Evolutionary conservation across 2,329 filamentous ascomycete species (phyloP).

Genomic region (Aspergillus pseudonomiae): DNA sequence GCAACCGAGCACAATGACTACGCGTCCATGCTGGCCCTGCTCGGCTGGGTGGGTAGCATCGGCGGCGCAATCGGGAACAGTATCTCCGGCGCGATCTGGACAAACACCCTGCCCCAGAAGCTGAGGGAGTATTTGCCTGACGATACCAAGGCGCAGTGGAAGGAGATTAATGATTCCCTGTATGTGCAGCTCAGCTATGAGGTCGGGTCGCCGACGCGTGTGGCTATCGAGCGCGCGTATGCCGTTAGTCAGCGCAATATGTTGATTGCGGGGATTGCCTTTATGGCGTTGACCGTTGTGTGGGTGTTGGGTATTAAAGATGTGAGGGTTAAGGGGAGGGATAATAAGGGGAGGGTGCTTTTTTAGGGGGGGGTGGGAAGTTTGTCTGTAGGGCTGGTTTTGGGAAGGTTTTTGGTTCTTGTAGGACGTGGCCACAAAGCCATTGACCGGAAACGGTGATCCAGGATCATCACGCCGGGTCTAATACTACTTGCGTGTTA

Average conservation of each 20-base stretch:
- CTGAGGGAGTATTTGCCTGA: constrained; percentile 42
- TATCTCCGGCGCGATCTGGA: constrained; percentile 38
- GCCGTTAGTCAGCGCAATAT: constrained; percentile 46
- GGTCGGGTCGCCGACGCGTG: constrained; percentile 39
- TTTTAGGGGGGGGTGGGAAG: not conserved
- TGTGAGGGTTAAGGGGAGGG: constrained; percentile 1
- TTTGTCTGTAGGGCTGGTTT: too few species aligned
- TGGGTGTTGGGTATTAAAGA: constrained; percentile 13
- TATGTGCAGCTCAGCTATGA: constrained; percentile 32
- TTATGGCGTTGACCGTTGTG: constrained; percentile 14
- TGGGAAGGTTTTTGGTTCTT: too few species aligned
- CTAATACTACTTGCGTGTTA: too few species aligned
- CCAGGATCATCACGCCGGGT: too few species aligned
- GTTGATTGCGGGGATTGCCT: constrained; percentile 34
- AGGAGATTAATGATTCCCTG: constrained; percentile 15
- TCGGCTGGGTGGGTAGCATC: constrained; percentile 32
- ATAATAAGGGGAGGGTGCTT: constrained; percentile 2
- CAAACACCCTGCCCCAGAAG: constrained; percentile 32
- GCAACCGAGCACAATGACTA: constrained; percentile 56
- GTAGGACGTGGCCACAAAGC: too few species aligned
- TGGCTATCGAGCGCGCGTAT: constrained; percentile 49
- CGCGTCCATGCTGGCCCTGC: constrained; percentile 55
- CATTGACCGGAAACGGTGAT: too few species aligned
- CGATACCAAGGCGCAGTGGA: constrained; percentile 10
- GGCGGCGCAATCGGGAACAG: constrained; percentile 36